Evolutionary conservation across 768 basidiomycete genomes (phyloP).

Genomic region (Naganishia vishniacii): DNA sequence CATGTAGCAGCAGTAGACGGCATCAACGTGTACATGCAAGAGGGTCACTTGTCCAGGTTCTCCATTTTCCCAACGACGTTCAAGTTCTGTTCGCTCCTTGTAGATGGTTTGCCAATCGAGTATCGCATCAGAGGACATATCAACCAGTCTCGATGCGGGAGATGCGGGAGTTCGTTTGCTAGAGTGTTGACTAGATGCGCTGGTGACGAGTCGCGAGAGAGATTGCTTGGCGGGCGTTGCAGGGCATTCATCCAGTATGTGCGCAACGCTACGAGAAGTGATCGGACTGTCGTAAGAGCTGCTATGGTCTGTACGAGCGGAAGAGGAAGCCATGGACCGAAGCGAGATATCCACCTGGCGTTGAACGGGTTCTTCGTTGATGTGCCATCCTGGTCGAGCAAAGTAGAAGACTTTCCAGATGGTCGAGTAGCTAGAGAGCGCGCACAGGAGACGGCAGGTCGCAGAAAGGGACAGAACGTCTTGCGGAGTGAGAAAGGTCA

Average conservation of each 20-base stretch:
- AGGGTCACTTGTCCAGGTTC: not conserved
- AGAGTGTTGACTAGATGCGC: slow-evolving; percentile 3
- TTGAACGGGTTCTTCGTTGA: slow-evolving; percentile 11
- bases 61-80: slow-evolving; percentile 20
- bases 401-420: slow-evolving; percentile 24
- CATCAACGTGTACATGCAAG: slow-evolving; percentile 5
- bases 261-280: slow-evolving; percentile 2
- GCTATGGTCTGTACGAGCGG: not conserved
- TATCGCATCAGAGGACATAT: not conserved
- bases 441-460: slow-evolving; percentile 10
- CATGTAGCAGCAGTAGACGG: slow-evolving; percentile 26
- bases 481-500: not conserved
- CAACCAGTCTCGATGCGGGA: slow-evolving; percentile 3
- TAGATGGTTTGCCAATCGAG: slow-evolving; percentile 26
- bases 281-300: slow-evolving; percentile 7
- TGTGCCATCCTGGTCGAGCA: not conserved
- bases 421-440: slow-evolving; percentile 7
- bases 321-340: not conserved
- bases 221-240: slow-evolving; percentile 8
- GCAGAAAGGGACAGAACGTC: not conserved
- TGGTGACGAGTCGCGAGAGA: slow-evolving; percentile 10
- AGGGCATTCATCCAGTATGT: not conserved
- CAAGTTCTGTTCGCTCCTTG: slow-evolving; percentile 23
- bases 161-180: not conserved
- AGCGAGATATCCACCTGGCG: slow-evolving; percentile 10